Base-by-base conservation (phyloP, 306 rosid species). In the Rubus idaeus region DNA sequence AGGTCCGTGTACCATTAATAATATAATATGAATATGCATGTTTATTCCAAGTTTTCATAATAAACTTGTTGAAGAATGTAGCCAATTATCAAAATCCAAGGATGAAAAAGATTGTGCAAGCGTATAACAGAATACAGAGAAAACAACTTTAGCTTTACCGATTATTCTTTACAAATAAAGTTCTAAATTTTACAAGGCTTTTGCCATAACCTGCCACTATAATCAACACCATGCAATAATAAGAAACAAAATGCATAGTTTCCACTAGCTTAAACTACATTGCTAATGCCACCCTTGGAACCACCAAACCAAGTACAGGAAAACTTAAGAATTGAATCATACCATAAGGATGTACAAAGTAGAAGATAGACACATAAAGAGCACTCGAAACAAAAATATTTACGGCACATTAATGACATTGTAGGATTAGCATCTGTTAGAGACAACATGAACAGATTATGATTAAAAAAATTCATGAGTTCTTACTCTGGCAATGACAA, bases 401-500 rank as follows among this genome's bases (percentile, higher is more conserved):
- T 21, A 1, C 5, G 5, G 16, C 45, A 3, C 5, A 11, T 6
- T 6, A 69, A 69, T 49, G 44, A 18, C 21, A 63, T 46, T 69
- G 45, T 35, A 37, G 20, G 20, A 35, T 35, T 40, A 71, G 5
- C 55, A n/a, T 11, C n/a, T 5, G 44, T 4, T 30, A 0, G 18
- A 46, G 49, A 46, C 47, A 16, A 49, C 42, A 62, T 16, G 26
- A 30, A 18, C 5, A 26, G 21, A 63, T 17, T 4, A 44, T 20
- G 18, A 71, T 52, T 30, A 30, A 61, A 58, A 6, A 8, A 10
- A 41, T 16, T 30, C 14, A 74, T 45, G 45, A 62, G 39, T 51
- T 69, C 88, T 81, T 91, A 93, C 96, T 74, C 93, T 82, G 0
- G 90, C 98, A 84, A 89, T 86, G 76, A 89, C 96, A 66, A 90